phyloP scores from a whole-genome alignment of 345 rosid genomes.

The Heritiera fomes region DNA sequence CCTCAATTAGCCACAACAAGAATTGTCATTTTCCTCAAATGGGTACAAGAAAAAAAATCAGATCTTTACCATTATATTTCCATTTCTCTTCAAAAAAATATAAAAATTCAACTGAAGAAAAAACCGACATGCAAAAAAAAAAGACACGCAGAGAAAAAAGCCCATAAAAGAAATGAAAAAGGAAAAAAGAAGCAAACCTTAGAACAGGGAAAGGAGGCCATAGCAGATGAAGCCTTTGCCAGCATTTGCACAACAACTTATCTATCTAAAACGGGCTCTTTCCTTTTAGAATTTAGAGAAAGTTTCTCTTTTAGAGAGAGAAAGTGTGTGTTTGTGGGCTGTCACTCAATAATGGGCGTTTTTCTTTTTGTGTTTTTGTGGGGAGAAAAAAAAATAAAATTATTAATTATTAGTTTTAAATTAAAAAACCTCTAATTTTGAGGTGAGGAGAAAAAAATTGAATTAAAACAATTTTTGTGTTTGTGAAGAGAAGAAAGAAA shows the following conservation, averaged over 20 bases:
- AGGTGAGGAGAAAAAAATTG: neutral
- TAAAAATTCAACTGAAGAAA: neutral
- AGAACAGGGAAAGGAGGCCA: constrained; percentile 74
- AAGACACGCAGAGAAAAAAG: neutral
- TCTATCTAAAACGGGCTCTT: constrained; percentile 1
- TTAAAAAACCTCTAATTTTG: neutral
- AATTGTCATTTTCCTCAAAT: constrained; percentile 14
- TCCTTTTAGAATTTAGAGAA: constrained; percentile 19
- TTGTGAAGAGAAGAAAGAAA: too few species aligned
- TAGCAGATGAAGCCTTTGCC: constrained; percentile 71
- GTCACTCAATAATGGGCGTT: constrained; percentile 17
- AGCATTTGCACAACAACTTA: constrained; percentile 56
- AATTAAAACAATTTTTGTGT: neutral
- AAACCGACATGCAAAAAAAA: neutral
- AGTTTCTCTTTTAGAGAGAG: constrained; percentile 17
- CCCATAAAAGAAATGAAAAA: neutral
- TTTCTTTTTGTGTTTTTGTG: constrained; percentile 6
- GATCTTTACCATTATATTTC: constrained; percentile 8
- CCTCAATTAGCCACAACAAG: neutral
- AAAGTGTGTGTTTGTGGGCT: constrained; percentile 3
- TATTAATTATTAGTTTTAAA: neutral
- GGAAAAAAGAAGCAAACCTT: constrained; percentile 43
- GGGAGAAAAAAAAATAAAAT: neutral
- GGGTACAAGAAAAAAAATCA: constrained; percentile 13
- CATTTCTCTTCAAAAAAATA: neutral